Percentiles rank a stretch among this genome's conserved stretches.
phyloP scores from a whole-genome alignment of 1,284 basidiomycete species.

The Pyrrhoderma lamaoense region DNA sequence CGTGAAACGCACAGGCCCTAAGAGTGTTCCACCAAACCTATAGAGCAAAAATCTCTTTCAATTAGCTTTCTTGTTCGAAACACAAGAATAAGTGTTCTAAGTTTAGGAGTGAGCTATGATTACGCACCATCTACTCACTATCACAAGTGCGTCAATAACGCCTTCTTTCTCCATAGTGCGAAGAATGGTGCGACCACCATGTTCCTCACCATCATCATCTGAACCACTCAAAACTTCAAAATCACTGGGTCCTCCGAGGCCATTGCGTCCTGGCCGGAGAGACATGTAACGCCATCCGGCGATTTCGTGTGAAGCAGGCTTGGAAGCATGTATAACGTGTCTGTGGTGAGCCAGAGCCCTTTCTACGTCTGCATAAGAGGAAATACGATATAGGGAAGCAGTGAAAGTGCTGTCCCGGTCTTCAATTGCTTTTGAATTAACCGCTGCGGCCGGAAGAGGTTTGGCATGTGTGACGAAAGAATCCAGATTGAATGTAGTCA shows the following conservation, averaged over 20 bases:
- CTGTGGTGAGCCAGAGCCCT: slow-evolving; percentile 42
- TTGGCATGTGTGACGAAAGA: slow-evolving; percentile 42
- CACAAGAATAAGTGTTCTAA: neutral
- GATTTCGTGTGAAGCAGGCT: slow-evolving; percentile 62
- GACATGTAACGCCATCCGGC: slow-evolving; percentile 71
- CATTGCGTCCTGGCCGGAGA: slow-evolving; percentile 56
- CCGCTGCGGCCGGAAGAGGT: slow-evolving; percentile 42
- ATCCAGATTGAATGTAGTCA: slow-evolving; percentile 36
- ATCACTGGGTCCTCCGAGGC: slow-evolving; percentile 58
- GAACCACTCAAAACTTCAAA: slow-evolving; percentile 55
- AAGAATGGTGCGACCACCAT: slow-evolving; percentile 56
- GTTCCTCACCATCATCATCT: slow-evolving; percentile 67
- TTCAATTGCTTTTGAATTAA: slow-evolving; percentile 61
- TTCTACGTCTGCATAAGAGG: slow-evolving; percentile 41
- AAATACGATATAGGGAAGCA: slow-evolving; percentile 49
- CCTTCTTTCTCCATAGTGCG: slow-evolving; percentile 65
- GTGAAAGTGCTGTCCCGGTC: slow-evolving; percentile 66
- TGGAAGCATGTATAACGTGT: slow-evolving; percentile 43
- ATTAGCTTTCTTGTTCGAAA: too few species aligned
- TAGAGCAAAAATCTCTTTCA: neutral
- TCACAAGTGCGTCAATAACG: slow-evolving; percentile 54
- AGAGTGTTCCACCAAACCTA: slow-evolving; percentile 75
- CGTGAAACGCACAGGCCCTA: slow-evolving; percentile 63
- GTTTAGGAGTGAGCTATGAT: neutral
- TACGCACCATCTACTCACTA: slow-evolving; percentile 68